Conservation (phyloP, 2,329 filamentous ascomycete species). For the Colletotrichum horii region DNA sequence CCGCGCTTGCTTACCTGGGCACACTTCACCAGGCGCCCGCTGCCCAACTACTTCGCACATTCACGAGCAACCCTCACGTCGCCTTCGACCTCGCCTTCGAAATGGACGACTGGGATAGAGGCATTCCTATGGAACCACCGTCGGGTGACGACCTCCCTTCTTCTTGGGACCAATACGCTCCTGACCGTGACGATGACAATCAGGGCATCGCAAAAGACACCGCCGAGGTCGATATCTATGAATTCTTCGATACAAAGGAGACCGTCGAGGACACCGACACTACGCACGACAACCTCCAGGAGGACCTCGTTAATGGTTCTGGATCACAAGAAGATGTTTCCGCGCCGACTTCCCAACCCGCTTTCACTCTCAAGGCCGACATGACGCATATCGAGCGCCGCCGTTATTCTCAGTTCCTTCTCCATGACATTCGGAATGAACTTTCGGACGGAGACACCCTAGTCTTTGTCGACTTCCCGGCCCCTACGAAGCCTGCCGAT, state of each 20-base stretch:
- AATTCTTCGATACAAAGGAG: background rate
- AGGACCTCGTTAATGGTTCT: background rate
- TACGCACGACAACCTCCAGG: background rate
- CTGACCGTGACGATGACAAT: background rate
- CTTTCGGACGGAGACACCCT: conserved; percentile 45
- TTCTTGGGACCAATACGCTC: background rate
- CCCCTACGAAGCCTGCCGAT: conserved; percentile 17
- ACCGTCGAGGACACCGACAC: background rate
- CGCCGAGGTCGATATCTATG: background rate
- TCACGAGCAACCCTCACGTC: background rate
- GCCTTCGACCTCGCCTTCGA: background rate
- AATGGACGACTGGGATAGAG: background rate
- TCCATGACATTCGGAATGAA: conserved; percentile 25
- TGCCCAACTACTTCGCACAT: background rate
- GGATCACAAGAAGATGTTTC: background rate
- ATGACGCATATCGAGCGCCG: background rate
- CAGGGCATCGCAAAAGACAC: background rate
- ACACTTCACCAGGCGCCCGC: background rate
- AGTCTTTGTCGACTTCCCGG: conserved; percentile 46
- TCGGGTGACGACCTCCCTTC: background rate
- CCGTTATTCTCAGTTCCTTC: background rate
- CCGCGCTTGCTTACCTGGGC: background rate
- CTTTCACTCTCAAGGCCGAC: background rate
- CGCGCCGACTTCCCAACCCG: background rate
- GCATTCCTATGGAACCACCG: background rate